Evolutionary conservation across 2,329 filamentous ascomycete genomes (phyloP).

Genomic region (Colletotrichum magnum): DNA sequence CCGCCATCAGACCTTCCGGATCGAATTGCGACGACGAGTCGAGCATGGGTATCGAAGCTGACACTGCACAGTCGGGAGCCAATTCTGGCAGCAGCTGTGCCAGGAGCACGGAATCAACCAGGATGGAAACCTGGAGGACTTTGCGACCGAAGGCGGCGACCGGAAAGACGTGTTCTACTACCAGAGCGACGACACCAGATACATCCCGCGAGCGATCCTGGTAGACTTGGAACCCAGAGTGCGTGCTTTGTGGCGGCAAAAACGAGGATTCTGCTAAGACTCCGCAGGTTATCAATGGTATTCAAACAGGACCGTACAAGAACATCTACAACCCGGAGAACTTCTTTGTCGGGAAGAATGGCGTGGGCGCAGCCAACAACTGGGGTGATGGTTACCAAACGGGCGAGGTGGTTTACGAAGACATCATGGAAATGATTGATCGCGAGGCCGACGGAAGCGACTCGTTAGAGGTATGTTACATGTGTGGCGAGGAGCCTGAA

Average conservation of each 20-base stretch:
- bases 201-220: slow-evolving; percentile 95
- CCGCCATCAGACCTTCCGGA: slow-evolving; percentile 19
- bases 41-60: slow-evolving; percentile 44
- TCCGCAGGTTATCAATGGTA: slow-evolving; percentile 83
- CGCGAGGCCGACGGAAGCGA: slow-evolving; percentile 98
- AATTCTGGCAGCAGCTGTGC: slow-evolving; percentile 99
- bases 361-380: slow-evolving; percentile 95
- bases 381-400: slow-evolving; percentile 98
- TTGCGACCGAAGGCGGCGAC: slow-evolving; percentile 97
- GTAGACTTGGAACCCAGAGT: slow-evolving; percentile 95
- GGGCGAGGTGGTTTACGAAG: slow-evolving; percentile 91
- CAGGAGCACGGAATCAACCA: slow-evolving; percentile 98
- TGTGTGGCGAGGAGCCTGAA: neutral
- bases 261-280: neutral
- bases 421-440: slow-evolving; percentile 99
- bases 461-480: slow-evolving; percentile 80
- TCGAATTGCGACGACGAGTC: neutral
- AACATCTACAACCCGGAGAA: slow-evolving; percentile 99
- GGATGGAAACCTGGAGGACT: slow-evolving; percentile 97
- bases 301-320: slow-evolving; percentile 93
- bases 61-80: slow-evolving; percentile 81
- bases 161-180: slow-evolving; percentile 99
- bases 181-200: slow-evolving; percentile 98
- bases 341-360: slow-evolving; percentile 96
- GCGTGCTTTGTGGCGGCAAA: slow-evolving; percentile 45